A percentile compares a stretch with the other conserved stretches of the same genome.
Evolutionary conservation across 768 basidiomycete species (phyloP).

Genomic region (Boletus rufocinnamomeus): DNA sequence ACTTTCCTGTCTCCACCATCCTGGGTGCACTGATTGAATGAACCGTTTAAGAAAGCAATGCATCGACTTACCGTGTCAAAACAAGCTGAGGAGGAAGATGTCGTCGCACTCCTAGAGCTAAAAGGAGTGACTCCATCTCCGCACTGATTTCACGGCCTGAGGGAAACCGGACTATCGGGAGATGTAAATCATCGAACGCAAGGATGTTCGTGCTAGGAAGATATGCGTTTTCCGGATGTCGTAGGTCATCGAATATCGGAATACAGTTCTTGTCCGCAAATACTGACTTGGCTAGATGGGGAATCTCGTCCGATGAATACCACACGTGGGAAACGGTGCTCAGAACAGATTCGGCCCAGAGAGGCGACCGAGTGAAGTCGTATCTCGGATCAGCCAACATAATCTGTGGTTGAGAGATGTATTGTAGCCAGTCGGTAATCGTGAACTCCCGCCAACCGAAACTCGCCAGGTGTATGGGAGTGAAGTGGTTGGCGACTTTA

Average conservation of each 20-base stretch:
- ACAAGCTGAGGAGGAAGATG: neutral
- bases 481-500: slow-evolving; percentile 58
- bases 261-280: slow-evolving; percentile 41
- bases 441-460: slow-evolving; percentile 81
- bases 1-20: slow-evolving; percentile 1
- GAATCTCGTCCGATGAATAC: slow-evolving; percentile 49
- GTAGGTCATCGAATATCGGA: slow-evolving; percentile 59
- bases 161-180: neutral
- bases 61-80: neutral
- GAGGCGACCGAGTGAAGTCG: slow-evolving; percentile 61
- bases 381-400: slow-evolving; percentile 43
- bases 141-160: slow-evolving; percentile 39
- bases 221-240: slow-evolving; percentile 67
- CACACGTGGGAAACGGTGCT: slow-evolving; percentile 62
- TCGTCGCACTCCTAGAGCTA: neutral
- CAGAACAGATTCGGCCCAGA: slow-evolving; percentile 80
- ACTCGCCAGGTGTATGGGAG: slow-evolving; percentile 48
- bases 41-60: too few species aligned
- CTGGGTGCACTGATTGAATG: neutral
- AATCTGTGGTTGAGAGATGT: slow-evolving; percentile 53
- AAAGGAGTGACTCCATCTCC: neutral
- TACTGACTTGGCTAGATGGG: slow-evolving; percentile 25
- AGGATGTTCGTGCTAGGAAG: slow-evolving; percentile 67
- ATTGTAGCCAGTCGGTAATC: slow-evolving; percentile 67
- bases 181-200: neutral